Percentiles rank a stretch among this genome's conserved stretches.
phyloP scores from a whole-genome alignment of 192 early-diverging fungal genomes.

The Geranomyces michiganensis region DNA sequence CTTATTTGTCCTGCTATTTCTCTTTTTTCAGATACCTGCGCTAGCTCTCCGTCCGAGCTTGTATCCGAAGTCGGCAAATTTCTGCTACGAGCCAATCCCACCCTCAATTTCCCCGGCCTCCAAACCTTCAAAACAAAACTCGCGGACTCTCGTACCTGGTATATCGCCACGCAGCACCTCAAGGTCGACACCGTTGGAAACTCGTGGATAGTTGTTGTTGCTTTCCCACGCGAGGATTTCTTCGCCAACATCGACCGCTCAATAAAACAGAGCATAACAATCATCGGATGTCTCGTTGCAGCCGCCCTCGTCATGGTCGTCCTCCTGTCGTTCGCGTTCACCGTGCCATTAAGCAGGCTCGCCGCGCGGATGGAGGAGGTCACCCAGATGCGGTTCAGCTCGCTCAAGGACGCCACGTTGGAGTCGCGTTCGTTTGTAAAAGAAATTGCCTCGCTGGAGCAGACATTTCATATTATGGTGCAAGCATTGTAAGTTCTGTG shows the following conservation, averaged over 20 bases:
- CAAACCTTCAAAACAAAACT: constrained; percentile 3
- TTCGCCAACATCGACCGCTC: constrained; percentile 7
- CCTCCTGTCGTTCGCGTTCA: constrained; percentile 8
- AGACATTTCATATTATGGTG: constrained; percentile 25
- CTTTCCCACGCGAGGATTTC: constrained; percentile 18
- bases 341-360: constrained; percentile 6
- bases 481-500: constrained; percentile 15
- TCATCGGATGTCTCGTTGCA: background rate
- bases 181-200: background rate
- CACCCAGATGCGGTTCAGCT: constrained; percentile 18
- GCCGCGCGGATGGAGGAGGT: constrained; percentile 19
- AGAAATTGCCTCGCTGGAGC: constrained; percentile 5
- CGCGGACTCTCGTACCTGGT: background rate
- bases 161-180: constrained; percentile 8
- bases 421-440: background rate
- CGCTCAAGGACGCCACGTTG: background rate
- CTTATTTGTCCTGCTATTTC: no score
- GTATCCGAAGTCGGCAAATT: constrained; percentile 17
- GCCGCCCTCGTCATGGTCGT: background rate
- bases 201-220: constrained; percentile 15
- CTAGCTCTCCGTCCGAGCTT: background rate
- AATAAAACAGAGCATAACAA: background rate
- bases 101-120: background rate
- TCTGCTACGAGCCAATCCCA: background rate
- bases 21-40: background rate